A percentile compares a stretch with the other conserved stretches of the same genome.
Conservation (phyloP, 169 alveolate genomes). For the Amoebophrya sp. region DNA sequence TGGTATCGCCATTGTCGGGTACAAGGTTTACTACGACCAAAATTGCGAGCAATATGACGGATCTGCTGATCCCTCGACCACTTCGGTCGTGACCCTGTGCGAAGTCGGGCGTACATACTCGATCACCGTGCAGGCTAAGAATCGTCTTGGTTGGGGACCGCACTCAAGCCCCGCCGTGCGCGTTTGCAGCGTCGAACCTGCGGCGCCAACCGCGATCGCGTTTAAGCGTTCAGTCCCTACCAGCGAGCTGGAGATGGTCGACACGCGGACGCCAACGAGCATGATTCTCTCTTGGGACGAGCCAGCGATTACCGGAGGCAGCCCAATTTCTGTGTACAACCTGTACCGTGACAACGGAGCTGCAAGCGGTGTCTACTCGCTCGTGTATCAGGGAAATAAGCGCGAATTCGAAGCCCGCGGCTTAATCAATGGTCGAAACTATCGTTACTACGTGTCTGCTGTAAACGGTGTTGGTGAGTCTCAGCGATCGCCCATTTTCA, state of each 20-base stretch:
- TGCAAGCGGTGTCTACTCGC: conserved; percentile 41
- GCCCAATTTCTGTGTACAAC: conserved; percentile 32
- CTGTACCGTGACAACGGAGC: conserved; percentile 44
- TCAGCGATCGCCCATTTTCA: conserved; percentile 35
- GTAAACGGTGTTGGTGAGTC: conserved; percentile 42
- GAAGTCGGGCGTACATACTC: conserved; percentile 33
- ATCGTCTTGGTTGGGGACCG: conserved; percentile 39
- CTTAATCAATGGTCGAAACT: conserved; percentile 42
- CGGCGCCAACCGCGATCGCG: conserved; percentile 25
- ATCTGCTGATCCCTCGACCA: conserved; percentile 38
- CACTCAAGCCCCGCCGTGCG: conserved; percentile 37
- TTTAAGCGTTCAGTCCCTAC: background rate
- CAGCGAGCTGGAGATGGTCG: conserved; percentile 47
- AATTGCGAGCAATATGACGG: conserved; percentile 44
- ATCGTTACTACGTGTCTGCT: conserved; percentile 47
- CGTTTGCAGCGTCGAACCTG: conserved; percentile 43
- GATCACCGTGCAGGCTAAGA: conserved; percentile 45
- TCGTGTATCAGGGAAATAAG: conserved; percentile 40
- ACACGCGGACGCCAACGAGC: conserved; percentile 41
- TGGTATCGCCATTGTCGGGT: conserved; percentile 34
- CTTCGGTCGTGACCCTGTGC: conserved; percentile 34
- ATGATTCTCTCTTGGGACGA: conserved; percentile 43
- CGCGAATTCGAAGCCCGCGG: conserved; percentile 27
- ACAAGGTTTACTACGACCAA: conserved; percentile 43
- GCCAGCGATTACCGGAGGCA: conserved; percentile 28